Conservation (phyloP, 2,329 filamentous ascomycete species). For the Fusarium newnesense region DNA sequence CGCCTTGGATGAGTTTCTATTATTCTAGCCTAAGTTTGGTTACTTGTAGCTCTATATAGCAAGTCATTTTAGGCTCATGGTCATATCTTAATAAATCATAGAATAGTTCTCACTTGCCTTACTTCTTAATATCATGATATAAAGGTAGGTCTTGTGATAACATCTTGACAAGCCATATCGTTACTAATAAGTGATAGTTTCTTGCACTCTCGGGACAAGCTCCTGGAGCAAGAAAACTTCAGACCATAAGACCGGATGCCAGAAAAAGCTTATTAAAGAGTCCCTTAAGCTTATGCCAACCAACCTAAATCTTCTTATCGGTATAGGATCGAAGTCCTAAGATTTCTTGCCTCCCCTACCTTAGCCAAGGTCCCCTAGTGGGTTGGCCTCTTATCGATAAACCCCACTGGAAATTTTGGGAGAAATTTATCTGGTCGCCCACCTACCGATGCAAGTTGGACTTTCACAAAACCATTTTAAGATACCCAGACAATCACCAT, state of each 20-base stretch:
- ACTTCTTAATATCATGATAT: not conserved
- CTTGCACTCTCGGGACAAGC: not conserved
- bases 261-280: not conserved
- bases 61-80: not conserved
- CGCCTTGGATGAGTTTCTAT: not conserved
- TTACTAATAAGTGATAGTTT: not conserved
- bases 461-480: conserved; percentile 32
- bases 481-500: conserved; percentile 53
- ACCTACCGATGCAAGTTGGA: conserved; percentile 22
- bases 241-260: not conserved
- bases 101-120: not conserved
- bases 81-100: not conserved
- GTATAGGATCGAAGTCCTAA: not conserved
- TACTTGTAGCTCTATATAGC: not conserved
- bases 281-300: not conserved
- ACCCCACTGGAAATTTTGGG: conserved; percentile 52
- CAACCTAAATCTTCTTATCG: not conserved
- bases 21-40: not conserved
- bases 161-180: not conserved
- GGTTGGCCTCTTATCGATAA: conserved; percentile 52
- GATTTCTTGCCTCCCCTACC: not conserved
- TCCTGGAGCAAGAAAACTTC: not conserved
- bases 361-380: not conserved
- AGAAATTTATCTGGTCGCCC: conserved; percentile 44
- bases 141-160: not conserved